Conservation (phyloP, 2,329 filamentous ascomycete species). For the Xylariales sp. region DNA sequence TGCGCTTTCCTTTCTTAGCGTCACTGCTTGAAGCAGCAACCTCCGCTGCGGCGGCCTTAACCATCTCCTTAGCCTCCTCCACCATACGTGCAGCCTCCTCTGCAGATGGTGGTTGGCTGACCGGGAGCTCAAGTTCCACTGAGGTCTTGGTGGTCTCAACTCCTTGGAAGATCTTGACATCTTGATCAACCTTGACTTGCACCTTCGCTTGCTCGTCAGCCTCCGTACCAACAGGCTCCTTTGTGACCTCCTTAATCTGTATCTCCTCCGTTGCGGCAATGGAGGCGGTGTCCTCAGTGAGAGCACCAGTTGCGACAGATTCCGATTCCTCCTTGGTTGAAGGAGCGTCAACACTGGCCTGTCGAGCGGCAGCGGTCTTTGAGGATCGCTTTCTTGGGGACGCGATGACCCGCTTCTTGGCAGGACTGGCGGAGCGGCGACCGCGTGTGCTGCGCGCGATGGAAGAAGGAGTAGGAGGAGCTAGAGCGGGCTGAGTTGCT, state of each 20-base stretch:
- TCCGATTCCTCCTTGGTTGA: constrained; percentile 25
- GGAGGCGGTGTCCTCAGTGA: constrained; percentile 45
- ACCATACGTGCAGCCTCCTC: constrained; percentile 83
- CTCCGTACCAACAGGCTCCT: constrained; percentile 47
- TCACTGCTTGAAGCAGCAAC: constrained; percentile 28
- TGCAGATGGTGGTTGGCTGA: constrained; percentile 64
- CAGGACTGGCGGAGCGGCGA: constrained; percentile 54
- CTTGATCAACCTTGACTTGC: constrained; percentile 65
- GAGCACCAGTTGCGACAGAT: constrained; percentile 28
- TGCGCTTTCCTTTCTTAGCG: constrained; percentile 62
- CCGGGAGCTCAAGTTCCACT: constrained; percentile 71
- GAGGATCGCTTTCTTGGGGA: constrained; percentile 52
- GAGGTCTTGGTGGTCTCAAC: constrained; percentile 67
- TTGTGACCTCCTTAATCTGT: constrained; percentile 43
- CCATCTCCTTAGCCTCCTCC: constrained; percentile 82
- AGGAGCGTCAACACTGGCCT: constrained; percentile 29
- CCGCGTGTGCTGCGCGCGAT: constrained; percentile 41
- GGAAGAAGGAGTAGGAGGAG: constrained; percentile 39
- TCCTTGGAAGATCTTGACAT: constrained; percentile 43
- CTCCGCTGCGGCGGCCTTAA: constrained; percentile 52
- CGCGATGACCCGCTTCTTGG: constrained; percentile 47
- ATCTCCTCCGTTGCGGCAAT: constrained; percentile 30
- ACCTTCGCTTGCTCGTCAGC: constrained; percentile 56
- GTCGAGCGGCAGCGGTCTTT: constrained; percentile 34
- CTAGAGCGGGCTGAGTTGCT: constrained; percentile 35